Evolutionary conservation across 441 rosid genomes (phyloP), one percentile per base, ranked within the genome.

Genomic region (Rhodomyrtus psidioides): DNA sequence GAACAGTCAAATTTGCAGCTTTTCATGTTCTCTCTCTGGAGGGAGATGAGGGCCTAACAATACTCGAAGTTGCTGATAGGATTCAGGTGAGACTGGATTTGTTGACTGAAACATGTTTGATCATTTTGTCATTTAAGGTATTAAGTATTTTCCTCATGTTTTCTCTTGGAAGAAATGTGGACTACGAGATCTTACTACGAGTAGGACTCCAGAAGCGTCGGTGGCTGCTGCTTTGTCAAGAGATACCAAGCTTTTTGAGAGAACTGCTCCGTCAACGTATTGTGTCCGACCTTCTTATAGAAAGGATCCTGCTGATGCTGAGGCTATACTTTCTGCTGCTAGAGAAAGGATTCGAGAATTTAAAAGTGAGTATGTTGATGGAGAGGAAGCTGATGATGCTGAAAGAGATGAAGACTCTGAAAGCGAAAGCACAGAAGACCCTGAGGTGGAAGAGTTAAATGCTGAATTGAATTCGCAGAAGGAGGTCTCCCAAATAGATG

Each of bases 171-270:
- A 95, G 99, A 95, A 92, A 90, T 96, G 96, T 88, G 99, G 98
- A 82, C 91, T 96, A 85, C 92, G 98, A 89, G 98, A 96, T 92
- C 94, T 96, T 87, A 92, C 97, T 24, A 93, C 97, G 4, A 96
- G 99, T 90, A 95, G 93, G 93, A 96, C 97, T 76, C 99, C 98
- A 39, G 98, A 96, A 94, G 98, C 99, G 65, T 96, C 98, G 19
- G 94, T 96, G 87, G 93, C 98, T 89, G 99, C 97, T 92, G 98
- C 99, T 28, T 89, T 96, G 91, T 95, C 98, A 39, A 94, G 99
- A 58, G 98, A 96, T 89, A 88, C 97, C 65, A 96, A 94, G 89
- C 96, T 96, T 82, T 96, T 96, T 74, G 97, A 95, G 93, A 94
- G 99, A 88, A 94, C 93, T 75, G 99, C 99, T 90, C 99, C 99